Conservation (phyloP, 306 rosid species). For the barrel medic (Medicago truncatula) region DNA sequence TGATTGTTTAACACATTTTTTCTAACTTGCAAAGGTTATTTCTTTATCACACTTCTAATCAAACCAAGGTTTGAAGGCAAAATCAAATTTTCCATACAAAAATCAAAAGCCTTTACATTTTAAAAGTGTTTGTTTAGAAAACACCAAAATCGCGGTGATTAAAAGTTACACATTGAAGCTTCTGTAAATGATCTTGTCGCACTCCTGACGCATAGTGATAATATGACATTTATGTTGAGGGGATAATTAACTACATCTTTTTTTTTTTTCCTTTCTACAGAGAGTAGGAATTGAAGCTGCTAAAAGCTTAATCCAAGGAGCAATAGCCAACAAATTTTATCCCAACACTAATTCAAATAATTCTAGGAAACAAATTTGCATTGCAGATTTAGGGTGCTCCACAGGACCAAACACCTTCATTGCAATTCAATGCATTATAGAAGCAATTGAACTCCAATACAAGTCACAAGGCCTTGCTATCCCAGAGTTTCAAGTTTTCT, state of each 20-base stretch:
- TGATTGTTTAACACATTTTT: no score
- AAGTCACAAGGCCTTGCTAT: background rate
- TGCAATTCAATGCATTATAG: conserved; percentile 33
- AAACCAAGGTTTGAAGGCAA: no score
- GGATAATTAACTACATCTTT: background rate
- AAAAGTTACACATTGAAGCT: no score
- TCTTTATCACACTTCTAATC: no score
- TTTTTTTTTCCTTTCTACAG: conserved; percentile 29
- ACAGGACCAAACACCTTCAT: conserved; percentile 46
- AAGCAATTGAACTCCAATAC: conserved; percentile 32
- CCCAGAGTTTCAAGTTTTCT: conserved; percentile 40
- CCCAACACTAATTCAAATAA: background rate
- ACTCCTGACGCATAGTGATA: no score
- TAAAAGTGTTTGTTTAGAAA: no score
- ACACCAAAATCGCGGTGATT: no score
- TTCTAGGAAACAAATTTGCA: conserved; percentile 22
- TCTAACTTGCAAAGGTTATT: no score
- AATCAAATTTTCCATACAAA: no score
- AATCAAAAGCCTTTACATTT: no score
- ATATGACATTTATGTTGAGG: background rate
- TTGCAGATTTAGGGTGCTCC: conserved; percentile 49
- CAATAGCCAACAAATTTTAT: conserved; percentile 35
- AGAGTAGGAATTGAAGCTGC: conserved; percentile 38
- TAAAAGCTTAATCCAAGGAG: conserved; percentile 27
- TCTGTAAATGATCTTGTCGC: no score